phyloP scores from a whole-genome alignment of 2,329 filamentous ascomycete genomes.

The Hypoxylon sp. region DNA sequence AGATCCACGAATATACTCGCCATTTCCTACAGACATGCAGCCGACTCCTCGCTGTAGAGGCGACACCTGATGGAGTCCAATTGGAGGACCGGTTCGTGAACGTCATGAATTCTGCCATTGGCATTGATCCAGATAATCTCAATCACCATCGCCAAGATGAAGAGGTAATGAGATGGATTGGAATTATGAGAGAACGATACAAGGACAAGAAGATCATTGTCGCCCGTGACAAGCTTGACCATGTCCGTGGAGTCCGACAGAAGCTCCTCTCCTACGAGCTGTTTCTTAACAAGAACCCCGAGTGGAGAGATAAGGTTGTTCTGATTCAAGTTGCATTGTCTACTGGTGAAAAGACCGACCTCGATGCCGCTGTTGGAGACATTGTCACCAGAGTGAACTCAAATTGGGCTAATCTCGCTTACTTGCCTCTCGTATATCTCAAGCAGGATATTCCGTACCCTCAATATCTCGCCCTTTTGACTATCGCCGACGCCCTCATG shows the following conservation, averaged over 20 bases:
- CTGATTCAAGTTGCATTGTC: slow-evolving; percentile 95
- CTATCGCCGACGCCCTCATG: slow-evolving; percentile 91
- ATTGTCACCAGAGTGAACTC: slow-evolving; percentile 97
- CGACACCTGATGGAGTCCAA: slow-evolving; percentile 88
- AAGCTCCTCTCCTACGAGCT: slow-evolving; percentile 94
- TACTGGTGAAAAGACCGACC: slow-evolving; percentile 87
- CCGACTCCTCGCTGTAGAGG: slow-evolving; percentile 89
- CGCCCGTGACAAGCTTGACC: slow-evolving; percentile 93
- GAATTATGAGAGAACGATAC: slow-evolving; percentile 86
- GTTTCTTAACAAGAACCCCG: slow-evolving; percentile 92
- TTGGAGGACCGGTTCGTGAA: slow-evolving; percentile 95
- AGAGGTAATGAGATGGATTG: slow-evolving; percentile 84
- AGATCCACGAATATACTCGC: slow-evolving; percentile 91
- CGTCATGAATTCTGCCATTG: slow-evolving; percentile 87
- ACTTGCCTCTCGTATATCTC: slow-evolving; percentile 92
- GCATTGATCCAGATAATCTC: slow-evolving; percentile 87
- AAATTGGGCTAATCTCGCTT: slow-evolving; percentile 88
- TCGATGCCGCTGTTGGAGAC: slow-evolving; percentile 90
- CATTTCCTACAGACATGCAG: slow-evolving; percentile 98
- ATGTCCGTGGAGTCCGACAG: slow-evolving; percentile 91
- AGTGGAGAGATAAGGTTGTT: slow-evolving; percentile 90
- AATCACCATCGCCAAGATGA: slow-evolving; percentile 77
- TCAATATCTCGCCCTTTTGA: slow-evolving; percentile 92
- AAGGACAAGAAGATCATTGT: slow-evolving; percentile 92
- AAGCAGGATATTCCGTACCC: slow-evolving; percentile 95